phyloP scores from a whole-genome alignment of 202 grass and related monocot genomes.

The Panicum hallii region DNA sequence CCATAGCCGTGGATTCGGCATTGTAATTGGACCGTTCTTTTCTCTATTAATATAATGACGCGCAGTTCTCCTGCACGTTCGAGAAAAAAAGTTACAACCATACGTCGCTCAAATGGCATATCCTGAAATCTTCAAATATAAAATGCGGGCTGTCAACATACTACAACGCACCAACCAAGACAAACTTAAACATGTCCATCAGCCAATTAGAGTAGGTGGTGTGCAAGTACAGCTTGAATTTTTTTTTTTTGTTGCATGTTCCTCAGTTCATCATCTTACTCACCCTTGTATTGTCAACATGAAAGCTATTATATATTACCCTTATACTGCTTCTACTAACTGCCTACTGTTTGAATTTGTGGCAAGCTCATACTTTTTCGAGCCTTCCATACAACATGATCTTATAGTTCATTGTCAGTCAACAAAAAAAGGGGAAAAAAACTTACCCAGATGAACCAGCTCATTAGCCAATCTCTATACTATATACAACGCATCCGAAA shows the following conservation, averaged over 20 bases:
- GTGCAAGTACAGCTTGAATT: neutral
- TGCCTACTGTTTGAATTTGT: constrained; percentile 24
- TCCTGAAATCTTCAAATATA: neutral
- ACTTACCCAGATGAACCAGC: constrained; percentile 23
- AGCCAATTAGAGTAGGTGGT: neutral
- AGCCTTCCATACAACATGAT: neutral
- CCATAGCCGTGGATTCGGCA: no score
- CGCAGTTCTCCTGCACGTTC: no score
- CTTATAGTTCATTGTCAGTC: neutral
- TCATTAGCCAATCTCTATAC: constrained; percentile 48
- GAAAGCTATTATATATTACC: constrained; percentile 7
- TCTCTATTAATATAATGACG: no score
- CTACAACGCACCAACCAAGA: neutral
- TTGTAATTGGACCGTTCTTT: no score
- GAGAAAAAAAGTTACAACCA: neutral
- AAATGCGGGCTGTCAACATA: neutral
- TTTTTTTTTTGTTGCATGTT: neutral
- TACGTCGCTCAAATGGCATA: neutral
- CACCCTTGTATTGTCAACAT: neutral
- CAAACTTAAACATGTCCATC: neutral
- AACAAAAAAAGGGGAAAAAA: neutral
- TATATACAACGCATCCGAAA: constrained; percentile 55
- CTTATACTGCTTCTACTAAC: neutral
- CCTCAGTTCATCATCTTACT: neutral
- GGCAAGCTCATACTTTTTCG: neutral